Evolutionary conservation across 2,329 filamentous ascomycete species (phyloP).

Genomic region (Diaporthe batatas): DNA sequence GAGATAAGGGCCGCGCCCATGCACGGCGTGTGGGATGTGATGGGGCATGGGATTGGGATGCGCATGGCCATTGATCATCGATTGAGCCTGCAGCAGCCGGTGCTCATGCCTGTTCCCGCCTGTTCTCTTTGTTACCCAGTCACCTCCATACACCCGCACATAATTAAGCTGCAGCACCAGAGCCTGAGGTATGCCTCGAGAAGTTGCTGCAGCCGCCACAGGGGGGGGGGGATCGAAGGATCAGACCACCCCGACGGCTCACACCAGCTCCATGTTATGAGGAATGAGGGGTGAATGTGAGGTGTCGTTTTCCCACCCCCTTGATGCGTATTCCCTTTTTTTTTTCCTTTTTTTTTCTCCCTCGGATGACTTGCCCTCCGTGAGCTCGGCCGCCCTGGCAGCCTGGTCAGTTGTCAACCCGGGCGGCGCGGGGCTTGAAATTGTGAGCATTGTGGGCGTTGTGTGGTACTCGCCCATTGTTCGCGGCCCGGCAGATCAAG

Average conservation of each 20-base stretch:
- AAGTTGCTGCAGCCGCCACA: too few species aligned
- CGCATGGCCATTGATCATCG: neutral
- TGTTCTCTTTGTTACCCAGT: neutral
- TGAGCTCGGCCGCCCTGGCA: neutral
- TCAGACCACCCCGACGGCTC: constrained; percentile 26
- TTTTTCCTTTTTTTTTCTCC: too few species aligned
- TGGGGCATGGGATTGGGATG: constrained; percentile 2
- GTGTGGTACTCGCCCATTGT: constrained; percentile 1
- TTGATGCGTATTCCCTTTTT: neutral
- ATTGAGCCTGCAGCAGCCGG: constrained; percentile 2
- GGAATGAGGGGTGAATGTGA: constrained; percentile 34
- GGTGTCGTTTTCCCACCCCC: constrained; percentile 13
- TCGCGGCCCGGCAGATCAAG: constrained; percentile 27
- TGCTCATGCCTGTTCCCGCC: neutral
- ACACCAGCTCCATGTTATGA: constrained; percentile 20
- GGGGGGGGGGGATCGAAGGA: neutral
- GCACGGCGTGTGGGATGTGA: constrained; percentile 19
- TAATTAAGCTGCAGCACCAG: neutral
- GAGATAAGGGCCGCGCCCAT: constrained; percentile 9
- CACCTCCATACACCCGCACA: neutral
- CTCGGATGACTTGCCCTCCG: constrained; percentile 6
- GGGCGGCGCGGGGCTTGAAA: constrained; percentile 7
- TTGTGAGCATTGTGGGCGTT: neutral
- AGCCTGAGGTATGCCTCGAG: neutral
- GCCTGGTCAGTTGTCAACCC: neutral